Evolutionary conservation across 2,329 filamentous ascomycete species (phyloP), one percentile per base, ranked within the genome.

Genomic region (Graphilbum fragrans): DNA sequence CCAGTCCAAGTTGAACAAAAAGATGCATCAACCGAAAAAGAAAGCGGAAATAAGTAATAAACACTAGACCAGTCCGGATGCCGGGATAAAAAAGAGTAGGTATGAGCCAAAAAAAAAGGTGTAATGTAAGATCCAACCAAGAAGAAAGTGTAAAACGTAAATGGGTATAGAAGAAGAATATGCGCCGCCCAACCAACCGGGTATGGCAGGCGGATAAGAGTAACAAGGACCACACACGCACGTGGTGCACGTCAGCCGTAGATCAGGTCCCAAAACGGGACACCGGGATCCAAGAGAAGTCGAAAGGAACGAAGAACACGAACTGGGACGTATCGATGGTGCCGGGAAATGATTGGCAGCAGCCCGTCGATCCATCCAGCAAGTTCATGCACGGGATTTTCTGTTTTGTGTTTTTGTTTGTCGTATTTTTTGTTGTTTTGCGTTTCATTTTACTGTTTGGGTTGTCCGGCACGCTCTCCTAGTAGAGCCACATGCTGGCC

Each of bases 401-500:
- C 23, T 27, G 11, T 32, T n/a, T 32, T 9, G 7, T 17, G 38
- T 40, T 16, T 35, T 27, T 22, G 6, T 22, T 20, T 17, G 21
- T n/a, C n/a, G n/a, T 23, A 32, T 36, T 12, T 38, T 38, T 32
- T 17, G n/a, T 31, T 41, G n/a, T 6, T 34, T 4, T 34, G 7
- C 6, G n/a, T 42, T 34, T 27, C 11, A 6, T 36, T 34, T 36
- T 37, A 8, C 34, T 44, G 12, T 14, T 21, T 22, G 21, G 23
- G 29, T 40, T 35, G 21, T 16, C 3, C 9, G 21, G n/a, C 6
- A 42, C 29, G 4, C 3, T 31, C 5, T 16, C 42, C 17, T 47
- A 73, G 47, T 67, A 65, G 47, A 72, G 58, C 50, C 62, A 69
- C 16, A 65, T 64, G 21, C 71, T 66, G 20, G 70, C 72, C 25